phyloP scores from a whole-genome alignment of 305 asterid species.

The Fraxinus sp. region DNA sequence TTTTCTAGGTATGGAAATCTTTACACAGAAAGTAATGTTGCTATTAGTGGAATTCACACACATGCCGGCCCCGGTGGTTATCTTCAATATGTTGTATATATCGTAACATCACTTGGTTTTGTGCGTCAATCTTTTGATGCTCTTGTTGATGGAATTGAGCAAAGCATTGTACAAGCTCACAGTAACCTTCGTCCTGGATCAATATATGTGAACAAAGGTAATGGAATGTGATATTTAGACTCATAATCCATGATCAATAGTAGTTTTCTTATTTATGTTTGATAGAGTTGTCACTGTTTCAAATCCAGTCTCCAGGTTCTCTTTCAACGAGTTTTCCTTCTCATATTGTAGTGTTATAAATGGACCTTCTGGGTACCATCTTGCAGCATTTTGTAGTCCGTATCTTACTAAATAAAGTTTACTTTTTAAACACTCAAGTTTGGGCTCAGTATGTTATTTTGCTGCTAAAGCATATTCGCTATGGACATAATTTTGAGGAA shows the following conservation, averaged over 20 bases:
- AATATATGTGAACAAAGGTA: slow-evolving; percentile 80
- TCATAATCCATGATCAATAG: not conserved
- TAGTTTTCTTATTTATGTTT: not conserved
- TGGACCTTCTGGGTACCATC: not conserved
- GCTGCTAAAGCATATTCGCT: not conserved
- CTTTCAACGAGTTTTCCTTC: not conserved
- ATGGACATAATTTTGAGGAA: not conserved
- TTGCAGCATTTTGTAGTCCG: not conserved
- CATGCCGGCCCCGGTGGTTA: slow-evolving; percentile 99
- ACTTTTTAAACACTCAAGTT: not conserved
- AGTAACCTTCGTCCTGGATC: slow-evolving; percentile 90
- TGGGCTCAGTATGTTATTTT: not conserved
- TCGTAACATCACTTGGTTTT: slow-evolving; percentile 94
- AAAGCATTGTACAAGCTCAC: slow-evolving; percentile 84
- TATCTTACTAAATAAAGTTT: not conserved
- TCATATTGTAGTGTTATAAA: not conserved
- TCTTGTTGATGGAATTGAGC: slow-evolving; percentile 94
- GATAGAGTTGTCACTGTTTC: not conserved
- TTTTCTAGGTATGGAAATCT: slow-evolving; percentile 78
- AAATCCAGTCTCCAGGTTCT: not conserved
- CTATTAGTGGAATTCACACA: slow-evolving; percentile 94
- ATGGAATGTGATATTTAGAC: slow-evolving; percentile 7
- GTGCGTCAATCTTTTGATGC: slow-evolving; percentile 96
- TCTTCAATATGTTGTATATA: slow-evolving; percentile 84
- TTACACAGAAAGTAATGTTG: slow-evolving; percentile 83